A percentile compares a stretch with the other conserved stretches of the same genome.
These are phyloP conservation scores for Dalbergia oliveri DNA, from an alignment of 306 rosid species.

Conservation along the genomic window DNA sequence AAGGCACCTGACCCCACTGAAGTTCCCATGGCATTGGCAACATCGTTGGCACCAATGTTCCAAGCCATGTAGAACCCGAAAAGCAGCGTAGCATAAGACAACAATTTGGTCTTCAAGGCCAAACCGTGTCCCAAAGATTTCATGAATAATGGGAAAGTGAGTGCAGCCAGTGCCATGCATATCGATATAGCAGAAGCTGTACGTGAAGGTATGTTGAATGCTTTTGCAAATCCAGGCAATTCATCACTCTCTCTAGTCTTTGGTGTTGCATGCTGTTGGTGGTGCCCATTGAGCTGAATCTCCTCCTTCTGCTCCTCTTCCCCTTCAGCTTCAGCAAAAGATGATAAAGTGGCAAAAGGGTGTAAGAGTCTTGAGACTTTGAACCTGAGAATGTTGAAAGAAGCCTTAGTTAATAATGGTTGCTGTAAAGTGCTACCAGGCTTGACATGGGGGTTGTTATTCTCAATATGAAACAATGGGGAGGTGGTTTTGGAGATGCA, in stretches of 20 bases:
- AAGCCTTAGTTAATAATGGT: constrained; percentile 25
- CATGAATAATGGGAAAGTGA: constrained; percentile 75
- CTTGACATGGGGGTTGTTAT: constrained; percentile 32
- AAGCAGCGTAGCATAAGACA: constrained; percentile 73
- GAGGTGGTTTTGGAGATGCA: constrained; percentile 39
- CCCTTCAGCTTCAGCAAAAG: constrained; percentile 78
- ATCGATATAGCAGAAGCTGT: constrained; percentile 71
- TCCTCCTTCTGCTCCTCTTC: constrained; percentile 50
- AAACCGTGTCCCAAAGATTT: constrained; percentile 70
- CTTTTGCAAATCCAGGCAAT: constrained; percentile 69
- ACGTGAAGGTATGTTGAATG: constrained; percentile 73
- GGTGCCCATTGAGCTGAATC: constrained; percentile 42
- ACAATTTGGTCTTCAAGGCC: constrained; percentile 64
- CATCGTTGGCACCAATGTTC: constrained; percentile 99
- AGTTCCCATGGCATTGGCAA: constrained; percentile 99
- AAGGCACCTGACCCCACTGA: constrained; percentile 97
- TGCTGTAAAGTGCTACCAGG: constrained; percentile 18
- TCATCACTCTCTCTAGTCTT: constrained; percentile 10
- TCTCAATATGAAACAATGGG: constrained; percentile 31
- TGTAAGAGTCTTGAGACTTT: constrained; percentile 51
- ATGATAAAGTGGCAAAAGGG: constrained; percentile 76
- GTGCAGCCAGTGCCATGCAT: constrained; percentile 74
- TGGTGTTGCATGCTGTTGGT: constrained; percentile 31
- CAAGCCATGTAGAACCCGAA: constrained; percentile 99
- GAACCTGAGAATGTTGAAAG: constrained; percentile 45